Evolutionary conservation across 257 asterid genomes (phyloP).

Genomic region (Solanum clarkiae): DNA sequence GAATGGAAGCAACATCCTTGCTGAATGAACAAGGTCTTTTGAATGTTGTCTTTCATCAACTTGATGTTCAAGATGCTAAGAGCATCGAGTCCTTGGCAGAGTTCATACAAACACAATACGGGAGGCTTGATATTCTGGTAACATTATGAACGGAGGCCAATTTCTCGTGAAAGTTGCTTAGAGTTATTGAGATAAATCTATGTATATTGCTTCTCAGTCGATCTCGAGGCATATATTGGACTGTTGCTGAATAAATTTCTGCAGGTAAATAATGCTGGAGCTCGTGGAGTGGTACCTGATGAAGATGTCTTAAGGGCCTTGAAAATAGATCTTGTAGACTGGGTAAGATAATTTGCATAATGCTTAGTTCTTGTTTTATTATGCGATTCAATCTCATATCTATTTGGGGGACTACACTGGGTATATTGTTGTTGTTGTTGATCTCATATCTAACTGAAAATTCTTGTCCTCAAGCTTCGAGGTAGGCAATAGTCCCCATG

Average conservation of each 20-base stretch:
- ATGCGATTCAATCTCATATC: neutral
- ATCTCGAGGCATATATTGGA: too few species aligned
- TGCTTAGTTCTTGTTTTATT: neutral
- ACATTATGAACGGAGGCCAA: neutral
- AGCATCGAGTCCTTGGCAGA: conserved; percentile 40
- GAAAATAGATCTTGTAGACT: conserved; percentile 39
- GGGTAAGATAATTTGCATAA: conserved; percentile 29
- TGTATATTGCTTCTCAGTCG: too few species aligned
- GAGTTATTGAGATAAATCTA: too few species aligned
- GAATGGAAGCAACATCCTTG: conserved; percentile 29
- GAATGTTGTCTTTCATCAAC: conserved; percentile 63
- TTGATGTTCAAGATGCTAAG: conserved; percentile 49
- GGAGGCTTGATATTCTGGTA: conserved; percentile 69
- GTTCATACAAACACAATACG: conserved; percentile 32
- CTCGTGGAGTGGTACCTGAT: conserved; percentile 54
- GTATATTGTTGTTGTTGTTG: too few species aligned
- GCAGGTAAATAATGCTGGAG: conserved; percentile 88
- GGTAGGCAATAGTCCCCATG: neutral
- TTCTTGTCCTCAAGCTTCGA: neutral
- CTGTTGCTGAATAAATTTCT: neutral
- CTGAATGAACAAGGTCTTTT: conserved; percentile 48
- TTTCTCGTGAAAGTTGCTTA: neutral
- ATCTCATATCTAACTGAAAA: too few species aligned
- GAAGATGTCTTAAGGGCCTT: conserved; percentile 43
- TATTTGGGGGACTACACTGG: neutral